Base-by-base conservation (phyloP, 139 green algal genomes). In the Chlorokybus atmophyticus region DNA sequence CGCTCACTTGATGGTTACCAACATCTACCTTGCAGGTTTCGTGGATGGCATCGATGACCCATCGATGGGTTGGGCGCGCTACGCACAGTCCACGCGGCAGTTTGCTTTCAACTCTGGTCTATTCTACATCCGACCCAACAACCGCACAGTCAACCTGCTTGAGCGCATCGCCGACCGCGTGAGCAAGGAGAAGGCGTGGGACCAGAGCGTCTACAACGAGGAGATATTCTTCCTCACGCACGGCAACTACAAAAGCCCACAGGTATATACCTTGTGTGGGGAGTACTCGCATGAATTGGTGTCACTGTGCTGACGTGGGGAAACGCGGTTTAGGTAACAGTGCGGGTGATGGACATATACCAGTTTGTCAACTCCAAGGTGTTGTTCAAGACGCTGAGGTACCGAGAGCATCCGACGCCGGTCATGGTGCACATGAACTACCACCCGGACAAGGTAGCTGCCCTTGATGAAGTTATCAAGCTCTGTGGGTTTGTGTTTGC, bases 1-100 rank as follows among this genome's bases (percentile, higher is more conserved):
- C n/a, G n/a, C n/a, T n/a, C n/a, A n/a, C n/a, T n/a, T n/a, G n/a
- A n/a, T n/a, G n/a, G n/a, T n/a, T n/a, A n/a, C n/a, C n/a, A n/a
- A n/a, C n/a, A n/a, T n/a, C n/a, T n/a, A n/a, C n/a, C 21, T 41
- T n/a, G n/a, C n/a, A n/a, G n/a, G n/a, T 4, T 76, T 52, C 26
- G 90, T 93, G 40, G 80, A 93, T 40, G 86, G 82, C 35, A 69
- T 85, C 2, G 85, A 94, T 26, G 87, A 96, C 60, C 60, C 73
- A 0, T 74, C 60, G 41, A 94, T 95, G 87, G 87, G 87, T 21
- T 95, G 87, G 84, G 64, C 80, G 0, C 57, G 73, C 17, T 86
- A 82, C 70, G 79, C 68, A 5, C 79, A 85, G 49, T 66, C 63
- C 27, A 66, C 75, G 70, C 63, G 69, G n/a, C 52, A 72, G 2